Base-by-base conservation (phyloP, 257 asterid genomes). In the Rauvolfia tetraphylla region DNA sequence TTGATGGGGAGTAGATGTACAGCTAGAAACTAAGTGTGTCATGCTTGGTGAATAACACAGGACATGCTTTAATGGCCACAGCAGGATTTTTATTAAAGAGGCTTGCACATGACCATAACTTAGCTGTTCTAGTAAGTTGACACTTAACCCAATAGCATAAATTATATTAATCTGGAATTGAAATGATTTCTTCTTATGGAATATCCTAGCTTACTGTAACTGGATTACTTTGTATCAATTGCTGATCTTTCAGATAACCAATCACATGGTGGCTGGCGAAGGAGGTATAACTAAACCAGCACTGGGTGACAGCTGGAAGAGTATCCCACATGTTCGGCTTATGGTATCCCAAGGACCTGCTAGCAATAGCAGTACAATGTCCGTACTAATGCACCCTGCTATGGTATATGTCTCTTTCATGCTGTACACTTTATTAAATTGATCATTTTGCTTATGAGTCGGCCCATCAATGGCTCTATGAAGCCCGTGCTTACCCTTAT, bases 291-390 rank as follows among this genome's bases (percentile, higher is more conserved):
- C 84, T 18, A 93, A 93, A 85, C 96, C 98, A 42, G 98, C 98
- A 27, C 83, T 93, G 33, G 98, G 98, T 68, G 96, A 90, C 86
- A 91, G 93, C 68, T 93, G 97, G 98, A 93, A 92, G 90, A 86
- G 87, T 86, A 82, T 91, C 69, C 96, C 97, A 53, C 97, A 93
- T 75, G 89, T 86, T 75, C 85, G 97, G 77, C 91, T 93, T 76
- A 73, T 87, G 86, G 73, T 91, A 67, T 88, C 96, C 42, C 83
- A 75, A 66, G 82, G 78, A 78, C 76, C 62, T 70, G 77, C 79
- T 66, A 80, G 82, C 74, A 83, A 78, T 41, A 71, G 39, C 75
- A 70, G 87, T 86, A 75, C 78, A 84, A 88, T 93, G 83, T 84
- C 89, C 33, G 77, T 89, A 79, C 87, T 90, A 36, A 89, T 85